Evolutionary conservation across 257 asterid species (phyloP).

Genomic region (Lantana camara): DNA sequence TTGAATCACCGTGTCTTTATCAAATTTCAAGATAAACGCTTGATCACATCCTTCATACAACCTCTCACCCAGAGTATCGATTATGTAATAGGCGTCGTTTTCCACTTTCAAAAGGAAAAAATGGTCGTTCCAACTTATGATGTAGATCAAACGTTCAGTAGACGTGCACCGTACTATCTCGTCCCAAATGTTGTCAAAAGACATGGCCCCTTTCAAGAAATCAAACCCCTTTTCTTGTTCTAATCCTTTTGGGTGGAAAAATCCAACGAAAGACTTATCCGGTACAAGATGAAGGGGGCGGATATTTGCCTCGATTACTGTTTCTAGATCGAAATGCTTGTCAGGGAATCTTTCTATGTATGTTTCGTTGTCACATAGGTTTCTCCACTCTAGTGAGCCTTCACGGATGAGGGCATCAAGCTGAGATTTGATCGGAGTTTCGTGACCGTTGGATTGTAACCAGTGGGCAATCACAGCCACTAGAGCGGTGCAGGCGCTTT

Average conservation of each 20-base stretch:
- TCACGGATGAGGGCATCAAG: conserved; percentile 82
- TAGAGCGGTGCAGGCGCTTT: conserved; percentile 85
- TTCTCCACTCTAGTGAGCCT: conserved; percentile 89
- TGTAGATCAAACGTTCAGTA: conserved; percentile 43
- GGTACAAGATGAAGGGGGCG: conserved; percentile 65
- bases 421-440: conserved; percentile 80
- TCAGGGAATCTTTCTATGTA: conserved; percentile 69
- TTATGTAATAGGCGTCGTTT: conserved; percentile 62
- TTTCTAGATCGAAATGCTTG: conserved; percentile 90
- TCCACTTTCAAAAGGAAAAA: conserved; percentile 76
- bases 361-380: conserved; percentile 63
- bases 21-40: conserved; percentile 79
- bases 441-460: conserved; percentile 55
- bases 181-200: conserved; percentile 85
- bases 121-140: conserved; percentile 91
- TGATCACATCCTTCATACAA: conserved; percentile 83
- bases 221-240: conserved; percentile 63
- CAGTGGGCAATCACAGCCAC: conserved; percentile 86
- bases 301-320: conserved; percentile 64
- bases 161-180: conserved; percentile 43
- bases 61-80: conserved; percentile 89
- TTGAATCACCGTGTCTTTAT: conserved; percentile 52
- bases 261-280: conserved; percentile 72
- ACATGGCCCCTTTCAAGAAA: conserved; percentile 75
- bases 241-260: conserved; percentile 70